Evolutionary conservation across 192 early-diverging fungal genomes (phyloP).

Genomic region (Coemansia reversa): DNA sequence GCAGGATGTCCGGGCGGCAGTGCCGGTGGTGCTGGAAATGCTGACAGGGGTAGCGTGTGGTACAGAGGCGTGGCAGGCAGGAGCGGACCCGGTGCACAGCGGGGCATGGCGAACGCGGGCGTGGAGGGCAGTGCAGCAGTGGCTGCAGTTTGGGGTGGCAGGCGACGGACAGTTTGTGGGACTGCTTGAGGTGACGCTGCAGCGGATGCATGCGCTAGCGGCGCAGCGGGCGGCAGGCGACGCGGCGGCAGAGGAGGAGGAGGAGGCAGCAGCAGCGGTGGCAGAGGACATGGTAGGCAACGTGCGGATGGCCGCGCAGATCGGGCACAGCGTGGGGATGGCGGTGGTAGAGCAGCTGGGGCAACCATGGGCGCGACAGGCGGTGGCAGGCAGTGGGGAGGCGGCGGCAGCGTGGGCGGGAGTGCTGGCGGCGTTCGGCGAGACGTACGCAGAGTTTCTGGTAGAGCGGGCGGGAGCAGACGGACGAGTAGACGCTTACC

Average conservation of each 20-base stretch:
- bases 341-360: conserved; percentile 21
- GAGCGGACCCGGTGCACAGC: conserved; percentile 19
- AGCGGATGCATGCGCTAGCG: conserved; percentile 30
- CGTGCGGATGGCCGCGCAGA: conserved; percentile 25
- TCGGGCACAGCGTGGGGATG: conserved; percentile 30
- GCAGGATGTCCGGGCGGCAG: conserved; percentile 25
- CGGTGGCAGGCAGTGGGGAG: conserved; percentile 13
- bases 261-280: conserved; percentile 30
- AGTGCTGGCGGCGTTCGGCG: conserved; percentile 40
- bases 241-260: conserved; percentile 29
- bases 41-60: conserved; percentile 31
- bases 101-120: conserved; percentile 34
- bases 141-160: conserved; percentile 46
- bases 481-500: conserved; percentile 12
- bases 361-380: conserved; percentile 28
- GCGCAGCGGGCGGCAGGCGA: conserved; percentile 14
- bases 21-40: conserved; percentile 30
- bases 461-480: conserved; percentile 13
- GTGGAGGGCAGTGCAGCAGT: conserved; percentile 43
- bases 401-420: conserved; percentile 29
- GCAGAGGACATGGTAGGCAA: conserved; percentile 49
- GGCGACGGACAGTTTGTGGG: conserved; percentile 33
- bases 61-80: conserved; percentile 9
- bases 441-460: conserved; percentile 43
- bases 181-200: conserved; percentile 35